phyloP scores from a whole-genome alignment of 2,329 filamentous ascomycete genomes.

The Parafenestella ontariensis region DNA sequence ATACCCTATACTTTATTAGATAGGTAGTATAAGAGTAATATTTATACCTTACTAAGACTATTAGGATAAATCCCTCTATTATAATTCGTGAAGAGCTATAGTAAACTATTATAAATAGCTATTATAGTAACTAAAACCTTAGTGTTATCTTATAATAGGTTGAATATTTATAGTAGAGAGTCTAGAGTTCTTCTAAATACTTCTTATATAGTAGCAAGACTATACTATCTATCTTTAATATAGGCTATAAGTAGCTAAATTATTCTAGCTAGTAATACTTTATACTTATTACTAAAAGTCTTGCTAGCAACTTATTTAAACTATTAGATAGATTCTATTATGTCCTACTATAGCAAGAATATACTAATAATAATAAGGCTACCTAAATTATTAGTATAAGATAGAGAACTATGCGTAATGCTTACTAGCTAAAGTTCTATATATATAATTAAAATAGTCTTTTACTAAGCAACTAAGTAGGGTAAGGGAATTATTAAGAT shows the following conservation, averaged over 20 bases:
- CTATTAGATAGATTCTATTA: slow-evolving; percentile 20
- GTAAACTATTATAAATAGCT: slow-evolving; percentile 18
- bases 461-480: slow-evolving; percentile 6
- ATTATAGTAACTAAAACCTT: slow-evolving; percentile 42
- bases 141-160: slow-evolving; percentile 27
- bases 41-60: neutral
- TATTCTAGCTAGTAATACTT: slow-evolving; percentile 14
- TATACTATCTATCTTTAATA: slow-evolving; percentile 33
- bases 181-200: slow-evolving; percentile 26
- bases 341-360: slow-evolving; percentile 35
- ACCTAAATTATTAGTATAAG: slow-evolving; percentile 16
- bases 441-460: slow-evolving; percentile 17
- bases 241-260: slow-evolving; percentile 30
- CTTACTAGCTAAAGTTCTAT: slow-evolving; percentile 15
- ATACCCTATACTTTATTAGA: too few relatives aligned
- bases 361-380: slow-evolving; percentile 35
- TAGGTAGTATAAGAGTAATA: neutral
- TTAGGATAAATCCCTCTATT: slow-evolving; percentile 24
- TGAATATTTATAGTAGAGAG: slow-evolving; percentile 32
- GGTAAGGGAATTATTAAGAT: slow-evolving; percentile 9
- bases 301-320: slow-evolving; percentile 32
- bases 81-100: slow-evolving; percentile 41
- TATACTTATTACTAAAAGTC: slow-evolving; percentile 21
- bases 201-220: slow-evolving; percentile 27
- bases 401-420: neutral